Percentiles rank a stretch among this genome's conserved stretches.
These are phyloP conservation scores for Carex sylvatica DNA, from an alignment of 202 grass and related monocot genomes.

Conservation along the genomic window DNA sequence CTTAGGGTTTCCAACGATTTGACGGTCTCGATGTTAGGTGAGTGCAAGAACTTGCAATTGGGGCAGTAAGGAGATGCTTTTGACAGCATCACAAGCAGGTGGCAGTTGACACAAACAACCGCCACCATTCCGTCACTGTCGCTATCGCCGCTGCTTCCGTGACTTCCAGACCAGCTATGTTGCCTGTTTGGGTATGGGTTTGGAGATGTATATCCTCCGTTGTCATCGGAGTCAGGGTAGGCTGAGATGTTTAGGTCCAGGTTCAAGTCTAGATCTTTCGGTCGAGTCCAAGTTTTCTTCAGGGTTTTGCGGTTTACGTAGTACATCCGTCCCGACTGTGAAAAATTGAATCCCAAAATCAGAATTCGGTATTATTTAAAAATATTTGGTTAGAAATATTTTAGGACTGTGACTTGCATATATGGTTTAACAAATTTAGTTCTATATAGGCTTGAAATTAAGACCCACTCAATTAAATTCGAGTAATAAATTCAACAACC, in stretches of 20 bases:
- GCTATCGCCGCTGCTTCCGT: constrained; percentile 1
- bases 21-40: constrained; percentile 31
- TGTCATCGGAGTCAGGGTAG: neutral
- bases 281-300: constrained; percentile 82
- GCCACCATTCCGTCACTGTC: constrained; percentile 21
- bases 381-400: neutral
- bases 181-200: constrained; percentile 24
- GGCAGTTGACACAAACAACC: constrained; percentile 72
- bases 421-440: neutral
- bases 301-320: constrained; percentile 93
- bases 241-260: constrained; percentile 86
- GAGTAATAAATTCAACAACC: constrained; percentile 5
- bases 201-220: neutral
- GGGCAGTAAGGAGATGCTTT: constrained; percentile 4
- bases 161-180: constrained; percentile 14
- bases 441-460: neutral
- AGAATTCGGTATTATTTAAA: neutral
- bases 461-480: neutral
- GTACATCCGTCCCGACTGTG: constrained; percentile 90
- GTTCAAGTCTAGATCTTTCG: constrained; percentile 69
- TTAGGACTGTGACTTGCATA: neutral
- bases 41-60: constrained; percentile 33
- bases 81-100: constrained; percentile 41
- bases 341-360: constrained; percentile 22
- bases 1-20: constrained; percentile 82